These are phyloP conservation scores for Irpex sp. DNA, from an alignment of 1,284 basidiomycete species.

Conservation along the genomic window DNA sequence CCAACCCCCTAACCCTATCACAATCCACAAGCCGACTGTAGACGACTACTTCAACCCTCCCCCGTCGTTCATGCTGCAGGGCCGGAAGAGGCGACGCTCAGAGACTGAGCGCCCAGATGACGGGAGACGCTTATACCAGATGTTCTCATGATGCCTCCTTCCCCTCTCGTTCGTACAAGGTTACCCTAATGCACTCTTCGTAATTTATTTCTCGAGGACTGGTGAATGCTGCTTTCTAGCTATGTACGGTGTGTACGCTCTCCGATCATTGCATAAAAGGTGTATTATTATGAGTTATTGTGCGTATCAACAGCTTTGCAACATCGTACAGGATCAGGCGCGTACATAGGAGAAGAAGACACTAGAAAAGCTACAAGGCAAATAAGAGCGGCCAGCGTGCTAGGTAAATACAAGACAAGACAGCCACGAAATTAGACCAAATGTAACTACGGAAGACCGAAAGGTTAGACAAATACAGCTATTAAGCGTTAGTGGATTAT, in stretches of 20 bases:
- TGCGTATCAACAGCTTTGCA: neutral
- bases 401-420: too few relatives aligned
- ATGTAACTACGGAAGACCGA: neutral
- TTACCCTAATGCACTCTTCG: neutral
- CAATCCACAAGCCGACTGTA: slow-evolving; percentile 28
- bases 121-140: slow-evolving; percentile 14
- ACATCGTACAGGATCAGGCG: neutral
- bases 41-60: slow-evolving; percentile 41
- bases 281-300: neutral
- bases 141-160: slow-evolving; percentile 7
- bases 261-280: neutral
- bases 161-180: too few relatives aligned
- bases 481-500: too few relatives aligned
- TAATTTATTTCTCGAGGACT: neutral
- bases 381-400: neutral
- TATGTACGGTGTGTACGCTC: neutral
- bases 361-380: neutral
- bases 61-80: slow-evolving; percentile 22
- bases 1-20: slow-evolving; percentile 11
- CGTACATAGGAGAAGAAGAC: neutral
- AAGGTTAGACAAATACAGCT: too few relatives aligned
- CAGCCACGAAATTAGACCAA: neutral
- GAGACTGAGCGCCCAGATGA: slow-evolving; percentile 25
- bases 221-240: neutral
- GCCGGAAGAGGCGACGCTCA: slow-evolving; percentile 27